Conservation (phyloP, 129 eudicot species). For the Ambrosia artemisiifolia region DNA sequence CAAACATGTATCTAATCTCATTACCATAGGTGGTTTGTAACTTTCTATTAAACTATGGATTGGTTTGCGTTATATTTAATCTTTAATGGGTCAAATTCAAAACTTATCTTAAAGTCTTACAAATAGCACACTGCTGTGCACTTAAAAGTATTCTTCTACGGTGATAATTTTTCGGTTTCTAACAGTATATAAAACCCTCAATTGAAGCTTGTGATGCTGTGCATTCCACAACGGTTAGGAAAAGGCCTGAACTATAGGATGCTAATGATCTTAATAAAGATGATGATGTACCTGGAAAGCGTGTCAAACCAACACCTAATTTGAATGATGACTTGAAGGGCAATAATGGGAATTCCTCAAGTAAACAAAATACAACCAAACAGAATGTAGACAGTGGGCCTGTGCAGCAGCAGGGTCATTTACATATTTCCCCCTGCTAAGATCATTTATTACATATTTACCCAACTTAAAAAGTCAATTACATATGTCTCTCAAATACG, state of each 20-base stretch:
- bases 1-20: conserved; percentile 33
- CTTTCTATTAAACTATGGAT: not conserved
- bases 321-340: conserved; percentile 29
- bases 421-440: too few relatives aligned
- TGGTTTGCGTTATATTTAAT: conserved; percentile 2
- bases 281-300: conserved; percentile 62
- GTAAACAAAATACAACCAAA: conserved; percentile 21
- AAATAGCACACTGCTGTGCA: not conserved
- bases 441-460: too few relatives aligned
- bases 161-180: conserved; percentile 17
- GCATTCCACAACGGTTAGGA: conserved; percentile 45
- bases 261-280: conserved; percentile 38
- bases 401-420: conserved; percentile 87
- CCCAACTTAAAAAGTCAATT: too few relatives aligned
- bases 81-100: not conserved
- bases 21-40: not conserved
- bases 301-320: conserved; percentile 51
- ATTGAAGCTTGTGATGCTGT: conserved; percentile 29
- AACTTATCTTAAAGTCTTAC: not conserved
- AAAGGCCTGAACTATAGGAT: conserved; percentile 52
- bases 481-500: conserved; percentile 52
- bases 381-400: conserved; percentile 60
- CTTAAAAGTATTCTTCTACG: conserved; percentile 1
- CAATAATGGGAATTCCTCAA: conserved; percentile 35
- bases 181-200: conserved; percentile 67